Evolutionary conservation across 2,329 filamentous ascomycete species (phyloP).

Genomic region (Xylaria sp.): DNA sequence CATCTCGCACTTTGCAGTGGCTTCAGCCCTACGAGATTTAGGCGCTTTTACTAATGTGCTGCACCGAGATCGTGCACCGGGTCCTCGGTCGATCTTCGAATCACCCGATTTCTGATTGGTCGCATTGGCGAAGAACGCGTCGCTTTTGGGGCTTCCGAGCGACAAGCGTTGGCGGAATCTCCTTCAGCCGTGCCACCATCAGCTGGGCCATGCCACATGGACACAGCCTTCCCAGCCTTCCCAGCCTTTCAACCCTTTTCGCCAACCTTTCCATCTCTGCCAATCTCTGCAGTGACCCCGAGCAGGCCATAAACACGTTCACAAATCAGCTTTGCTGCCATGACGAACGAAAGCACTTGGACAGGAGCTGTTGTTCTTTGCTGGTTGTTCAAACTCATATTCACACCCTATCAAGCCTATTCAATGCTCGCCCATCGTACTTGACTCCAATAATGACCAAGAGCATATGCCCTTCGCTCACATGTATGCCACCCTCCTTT

Average conservation of each 20-base stretch:
- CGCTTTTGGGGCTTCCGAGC: no score
- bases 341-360: not conserved
- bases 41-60: not conserved
- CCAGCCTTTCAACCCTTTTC: no score
- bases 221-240: no score
- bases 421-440: not conserved
- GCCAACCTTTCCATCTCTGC: slow-evolving; percentile 9
- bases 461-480: no score
- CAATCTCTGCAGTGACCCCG: slow-evolving; percentile 11
- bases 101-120: not conserved
- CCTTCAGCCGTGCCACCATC: no score
- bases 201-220: not conserved
- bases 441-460: not conserved
- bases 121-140: not conserved
- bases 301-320: slow-evolving; percentile 5
- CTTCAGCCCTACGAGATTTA: slow-evolving; percentile 30
- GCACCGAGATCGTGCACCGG: slow-evolving; percentile 17
- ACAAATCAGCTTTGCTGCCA: not conserved
- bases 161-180: no score
- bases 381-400: not conserved
- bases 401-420: not conserved
- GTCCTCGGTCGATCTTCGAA: not conserved
- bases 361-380: not conserved
- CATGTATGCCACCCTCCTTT: no score
- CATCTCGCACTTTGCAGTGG: slow-evolving; percentile 18